Percentiles rank a stretch among this genome's conserved stretches.
Conservation (phyloP, 2,329 filamentous ascomycete genomes). For the Lecanicillium sp. region DNA sequence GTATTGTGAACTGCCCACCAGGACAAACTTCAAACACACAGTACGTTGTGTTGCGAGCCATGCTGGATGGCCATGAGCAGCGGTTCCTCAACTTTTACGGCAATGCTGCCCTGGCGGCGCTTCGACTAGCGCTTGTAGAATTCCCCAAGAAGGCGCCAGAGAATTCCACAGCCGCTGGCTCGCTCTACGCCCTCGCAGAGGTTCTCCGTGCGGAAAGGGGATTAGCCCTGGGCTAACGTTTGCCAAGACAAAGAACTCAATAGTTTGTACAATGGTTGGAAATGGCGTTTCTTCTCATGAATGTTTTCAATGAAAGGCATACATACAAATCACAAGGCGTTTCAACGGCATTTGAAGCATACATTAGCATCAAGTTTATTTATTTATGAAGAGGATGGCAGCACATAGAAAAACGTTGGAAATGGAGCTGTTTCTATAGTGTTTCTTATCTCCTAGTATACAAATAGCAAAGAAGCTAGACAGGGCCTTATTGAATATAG, state of each 20-base stretch:
- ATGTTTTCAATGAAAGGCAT: too few species aligned
- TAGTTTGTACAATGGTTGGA: too few species aligned
- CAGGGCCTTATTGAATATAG: too few species aligned
- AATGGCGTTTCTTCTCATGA: too few species aligned
- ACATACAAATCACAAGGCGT: too few species aligned
- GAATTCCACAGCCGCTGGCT: constrained; percentile 40
- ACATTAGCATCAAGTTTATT: too few species aligned
- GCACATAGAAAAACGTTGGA: too few species aligned
- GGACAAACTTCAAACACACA: constrained; percentile 64
- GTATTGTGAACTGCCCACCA: constrained; percentile 66
- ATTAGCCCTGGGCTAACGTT: constrained; percentile 34
- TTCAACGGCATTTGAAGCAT: too few species aligned
- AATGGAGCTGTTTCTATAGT: too few species aligned
- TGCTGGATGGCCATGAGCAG: constrained; percentile 65
- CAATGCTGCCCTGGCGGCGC: constrained; percentile 59
- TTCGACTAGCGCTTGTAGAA: constrained; percentile 64
- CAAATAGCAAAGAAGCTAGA: neutral
- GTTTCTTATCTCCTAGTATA: constrained; percentile 1
- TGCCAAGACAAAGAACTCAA: too few species aligned
- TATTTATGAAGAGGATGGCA: too few species aligned
- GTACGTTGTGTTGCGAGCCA: constrained; percentile 58
- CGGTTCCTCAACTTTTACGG: constrained; percentile 79
- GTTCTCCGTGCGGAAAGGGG: constrained; percentile 43
- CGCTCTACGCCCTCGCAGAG: constrained; percentile 44
- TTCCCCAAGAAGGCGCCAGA: constrained; percentile 51